Evolutionary conservation across 2,329 filamentous ascomycete genomes (phyloP), one percentile per base, ranked within the genome.

Genomic region (Fusarium mangiferae): DNA sequence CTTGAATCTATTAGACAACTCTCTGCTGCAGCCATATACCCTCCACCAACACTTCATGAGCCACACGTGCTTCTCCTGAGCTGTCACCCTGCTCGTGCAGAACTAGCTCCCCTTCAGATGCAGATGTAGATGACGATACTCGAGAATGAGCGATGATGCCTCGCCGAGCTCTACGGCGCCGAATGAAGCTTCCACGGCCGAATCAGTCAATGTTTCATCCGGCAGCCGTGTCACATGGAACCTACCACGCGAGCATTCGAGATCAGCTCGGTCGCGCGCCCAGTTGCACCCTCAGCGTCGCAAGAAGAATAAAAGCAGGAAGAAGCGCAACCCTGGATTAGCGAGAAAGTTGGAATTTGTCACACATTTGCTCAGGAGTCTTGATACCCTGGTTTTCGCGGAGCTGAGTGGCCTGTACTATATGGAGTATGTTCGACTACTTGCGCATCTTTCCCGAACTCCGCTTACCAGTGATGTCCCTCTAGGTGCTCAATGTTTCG

Each of bases 391-490:
- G 51, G 87, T 92, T 55, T 91, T 90, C 80, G 88, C 87, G 45
- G 90, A 93, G 83, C 83, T 93, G 64, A 91, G 89, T 77, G 86
- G 88, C 48, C 76, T 93, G 75, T 93, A 93, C 80, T 93, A 92
- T 80, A 90, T 93, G 88, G 91, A 93, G 91, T 93, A 84, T 63
- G 87, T 80, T 46, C 26, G 17, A 70, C 30, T 28, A 28, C 51
- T 46, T 51, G 62, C 58, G 22, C 45, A 35, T 45, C 22, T 59
- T 49, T 39, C 54, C 44, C 46, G 44, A 48, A 20, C 41, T 60
- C 70, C 51, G 62, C 72, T 73, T 59, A 77, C 68, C 55, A 60
- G 45, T 75, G 56, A 22, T 56, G 28, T 54, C 13, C 61, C 46
- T 69, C 38, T 72, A 93, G 91, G 78, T 92, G 90, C 79, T 92